A percentile compares a stretch with the other conserved stretches of the same genome.
Conservation (phyloP, 352 stramenopile genomes). For the Phytophthora kernoviae region DNA sequence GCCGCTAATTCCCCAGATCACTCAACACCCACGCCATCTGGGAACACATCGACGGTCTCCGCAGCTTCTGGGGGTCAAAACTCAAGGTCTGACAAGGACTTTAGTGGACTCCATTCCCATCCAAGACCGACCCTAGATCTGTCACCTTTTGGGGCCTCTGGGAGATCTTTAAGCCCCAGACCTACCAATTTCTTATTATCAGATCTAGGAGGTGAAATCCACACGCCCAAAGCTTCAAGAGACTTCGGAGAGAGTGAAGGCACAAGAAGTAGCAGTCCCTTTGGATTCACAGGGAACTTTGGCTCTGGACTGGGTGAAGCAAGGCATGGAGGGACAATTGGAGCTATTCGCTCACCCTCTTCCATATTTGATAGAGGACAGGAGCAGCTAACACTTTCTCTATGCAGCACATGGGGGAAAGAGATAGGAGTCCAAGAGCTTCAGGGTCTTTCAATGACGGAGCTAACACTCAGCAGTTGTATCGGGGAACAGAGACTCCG, state of each 20-base stretch:
- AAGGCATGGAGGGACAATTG: constrained; percentile 17
- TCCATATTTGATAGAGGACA: constrained; percentile 37
- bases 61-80: constrained; percentile 9
- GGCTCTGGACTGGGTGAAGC: constrained; percentile 10
- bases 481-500: constrained; percentile 12
- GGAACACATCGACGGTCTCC: constrained; percentile 1
- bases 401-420: constrained; percentile 12
- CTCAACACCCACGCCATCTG: constrained; percentile 2
- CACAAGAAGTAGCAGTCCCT: constrained; percentile 17
- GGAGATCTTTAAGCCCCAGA: constrained; percentile 14
- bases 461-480: constrained; percentile 16
- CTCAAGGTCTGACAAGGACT: constrained; percentile 27
- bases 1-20: constrained; percentile 2
- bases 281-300: constrained; percentile 48
- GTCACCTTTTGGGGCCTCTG: constrained; percentile 28
- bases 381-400: constrained; percentile 25
- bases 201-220: constrained; percentile 64
- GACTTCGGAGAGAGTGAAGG: constrained; percentile 21
- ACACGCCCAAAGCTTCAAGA: constrained; percentile 31
- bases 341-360: constrained; percentile 28
- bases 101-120: constrained; percentile 23
- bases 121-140: constrained; percentile 25
- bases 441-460: constrained; percentile 5
- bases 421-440: constrained; percentile 3
- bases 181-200: constrained; percentile 50